Conservation (phyloP, 148 eudicot species). For the Oxyria digyna region DNA sequence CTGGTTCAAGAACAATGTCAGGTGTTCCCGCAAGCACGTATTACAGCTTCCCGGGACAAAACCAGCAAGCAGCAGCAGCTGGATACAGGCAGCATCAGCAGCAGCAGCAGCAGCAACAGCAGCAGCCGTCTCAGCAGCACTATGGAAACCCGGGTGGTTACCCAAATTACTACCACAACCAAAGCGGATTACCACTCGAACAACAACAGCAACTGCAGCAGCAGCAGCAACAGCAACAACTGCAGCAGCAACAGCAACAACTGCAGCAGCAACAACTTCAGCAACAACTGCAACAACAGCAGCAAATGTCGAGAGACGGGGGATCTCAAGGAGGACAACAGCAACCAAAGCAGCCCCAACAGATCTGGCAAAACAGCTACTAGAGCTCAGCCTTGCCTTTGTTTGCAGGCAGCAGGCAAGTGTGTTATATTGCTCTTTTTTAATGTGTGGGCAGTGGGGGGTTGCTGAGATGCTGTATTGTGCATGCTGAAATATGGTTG, state of each 20-base stretch:
- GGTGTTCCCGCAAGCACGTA: conserved; percentile 74
- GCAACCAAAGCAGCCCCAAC: conserved; percentile 61
- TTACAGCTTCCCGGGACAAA: conserved; percentile 69
- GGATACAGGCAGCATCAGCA: too few relatives aligned
- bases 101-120: conserved; percentile 62
- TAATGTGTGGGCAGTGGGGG: background rate
- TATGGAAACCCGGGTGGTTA: conserved; percentile 49
- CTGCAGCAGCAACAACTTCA: conserved; percentile 37
- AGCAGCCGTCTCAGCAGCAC: conserved; percentile 62
- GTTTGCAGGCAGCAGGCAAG: background rate
- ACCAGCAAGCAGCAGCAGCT: conserved; percentile 22
- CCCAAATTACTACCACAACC: conserved; percentile 70
- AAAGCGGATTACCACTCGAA: conserved; percentile 48
- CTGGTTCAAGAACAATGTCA: conserved; percentile 68
- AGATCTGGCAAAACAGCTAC: conserved; percentile 76
- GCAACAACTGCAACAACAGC: conserved; percentile 33
- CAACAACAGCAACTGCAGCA: conserved; percentile 43
- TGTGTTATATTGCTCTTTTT: background rate
- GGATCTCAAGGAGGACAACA: conserved; percentile 64
- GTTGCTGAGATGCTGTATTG: conserved; percentile 5
- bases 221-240: conserved; percentile 40
- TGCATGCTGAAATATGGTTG: conserved; percentile 7
- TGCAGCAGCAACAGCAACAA: conserved; percentile 28
- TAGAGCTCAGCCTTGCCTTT: too few relatives aligned
- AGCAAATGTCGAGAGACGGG: conserved; percentile 65